Conservation (phyloP, 2,329 filamentous ascomycete species). For the Monilinia polystroma region DNA sequence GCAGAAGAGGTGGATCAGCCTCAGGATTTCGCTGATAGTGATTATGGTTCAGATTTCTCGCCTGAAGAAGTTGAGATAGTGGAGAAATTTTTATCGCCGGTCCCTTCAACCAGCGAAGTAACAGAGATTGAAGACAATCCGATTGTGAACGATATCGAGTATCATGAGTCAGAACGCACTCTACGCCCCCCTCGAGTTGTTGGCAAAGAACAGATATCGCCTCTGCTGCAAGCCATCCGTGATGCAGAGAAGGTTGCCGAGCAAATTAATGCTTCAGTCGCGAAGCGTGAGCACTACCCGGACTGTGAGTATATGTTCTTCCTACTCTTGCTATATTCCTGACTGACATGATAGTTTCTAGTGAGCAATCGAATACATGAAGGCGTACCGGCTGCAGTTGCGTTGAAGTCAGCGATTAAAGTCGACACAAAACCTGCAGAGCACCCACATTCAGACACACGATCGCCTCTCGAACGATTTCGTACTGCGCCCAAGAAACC, state of each 20-base stretch:
- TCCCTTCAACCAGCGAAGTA: conserved; percentile 45
- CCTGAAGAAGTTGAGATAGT: conserved; percentile 55
- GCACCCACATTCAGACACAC: conserved; percentile 43
- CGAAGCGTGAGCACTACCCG: conserved; percentile 46
- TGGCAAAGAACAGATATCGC: conserved; percentile 41
- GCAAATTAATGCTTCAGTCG: conserved; percentile 36
- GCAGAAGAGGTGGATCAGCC: conserved; percentile 3
- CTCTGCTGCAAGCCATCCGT: conserved; percentile 37
- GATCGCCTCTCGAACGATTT: conserved; percentile 73
- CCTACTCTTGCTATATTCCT: conserved; percentile 44
- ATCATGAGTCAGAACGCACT: conserved; percentile 38
- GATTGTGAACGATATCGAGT: conserved; percentile 38
- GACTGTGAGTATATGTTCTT: conserved; percentile 48
- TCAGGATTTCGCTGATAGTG: conserved; percentile 44
- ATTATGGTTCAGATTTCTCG: conserved; percentile 64
- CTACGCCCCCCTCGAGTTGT: conserved; percentile 45
- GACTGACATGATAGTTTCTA: conserved; percentile 64
- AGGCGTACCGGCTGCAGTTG: background rate
- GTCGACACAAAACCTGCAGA: conserved; percentile 9
- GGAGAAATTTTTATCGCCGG: conserved; percentile 48
- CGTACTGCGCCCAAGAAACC: conserved; percentile 74
- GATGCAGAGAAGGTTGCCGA: conserved; percentile 34
- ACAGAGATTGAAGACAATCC: conserved; percentile 36
- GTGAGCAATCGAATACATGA: conserved; percentile 47
- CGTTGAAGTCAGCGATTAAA: background rate